These are phyloP conservation scores for Melocanna baccifera DNA, from an alignment of 176 grass and related monocot species.

Conservation along the genomic window DNA sequence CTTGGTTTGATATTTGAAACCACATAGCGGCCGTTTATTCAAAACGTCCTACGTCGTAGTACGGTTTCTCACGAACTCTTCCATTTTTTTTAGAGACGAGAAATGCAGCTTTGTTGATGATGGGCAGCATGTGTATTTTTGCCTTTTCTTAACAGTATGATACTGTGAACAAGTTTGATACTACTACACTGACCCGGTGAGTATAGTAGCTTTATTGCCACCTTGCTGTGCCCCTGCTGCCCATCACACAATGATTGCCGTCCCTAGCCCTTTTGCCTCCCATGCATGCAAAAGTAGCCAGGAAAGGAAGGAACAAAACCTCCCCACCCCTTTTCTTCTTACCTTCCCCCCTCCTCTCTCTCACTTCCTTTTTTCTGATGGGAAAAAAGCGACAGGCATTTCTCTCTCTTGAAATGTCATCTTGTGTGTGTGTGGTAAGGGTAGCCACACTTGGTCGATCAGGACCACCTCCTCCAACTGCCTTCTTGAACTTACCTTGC, in stretches of 20 bases:
- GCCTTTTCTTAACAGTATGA: background rate
- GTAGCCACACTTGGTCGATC: background rate
- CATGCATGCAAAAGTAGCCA: slow-evolving; percentile 20
- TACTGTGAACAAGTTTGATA: background rate
- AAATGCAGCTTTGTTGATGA: background rate
- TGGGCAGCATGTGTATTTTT: background rate
- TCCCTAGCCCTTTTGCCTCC: background rate
- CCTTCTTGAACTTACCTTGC: background rate
- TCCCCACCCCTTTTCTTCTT: background rate
- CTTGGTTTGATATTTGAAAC: background rate
- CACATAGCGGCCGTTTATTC: background rate
- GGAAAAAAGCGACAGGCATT: background rate
- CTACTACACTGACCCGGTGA: background rate
- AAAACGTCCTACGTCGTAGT: background rate
- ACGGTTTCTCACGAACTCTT: background rate
- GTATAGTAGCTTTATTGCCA: background rate
- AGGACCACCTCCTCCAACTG: background rate
- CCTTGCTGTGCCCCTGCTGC: slow-evolving; percentile 8
- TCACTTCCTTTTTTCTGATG: background rate
- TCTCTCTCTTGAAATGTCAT: too few species aligned
- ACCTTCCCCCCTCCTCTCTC: background rate
- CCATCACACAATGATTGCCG: slow-evolving; percentile 27
- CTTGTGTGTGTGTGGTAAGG: background rate
- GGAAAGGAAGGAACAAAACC: background rate
- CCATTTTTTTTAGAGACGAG: background rate